Evolutionary conservation across 2,329 filamentous ascomycete species (phyloP).

Genomic region (Thielaviopsis ethacetica): DNA sequence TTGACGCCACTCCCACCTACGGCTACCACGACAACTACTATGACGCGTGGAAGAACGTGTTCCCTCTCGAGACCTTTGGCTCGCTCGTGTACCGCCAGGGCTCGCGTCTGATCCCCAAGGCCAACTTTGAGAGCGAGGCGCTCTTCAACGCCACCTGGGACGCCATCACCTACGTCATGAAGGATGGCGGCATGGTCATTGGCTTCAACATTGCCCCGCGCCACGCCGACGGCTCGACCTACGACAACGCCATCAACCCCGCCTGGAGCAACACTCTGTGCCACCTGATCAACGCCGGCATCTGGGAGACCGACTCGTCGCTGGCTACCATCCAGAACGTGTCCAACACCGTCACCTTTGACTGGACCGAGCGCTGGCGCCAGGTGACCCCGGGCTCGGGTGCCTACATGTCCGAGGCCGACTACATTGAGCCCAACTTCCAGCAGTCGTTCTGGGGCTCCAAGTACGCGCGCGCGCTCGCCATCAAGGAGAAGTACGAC

Average conservation of each 20-base stretch:
- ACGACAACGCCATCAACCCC: conserved; percentile 23
- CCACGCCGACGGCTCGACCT: conserved; percentile 17
- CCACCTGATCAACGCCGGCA: conserved; percentile 19
- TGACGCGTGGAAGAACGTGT: conserved; percentile 18
- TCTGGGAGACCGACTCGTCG: not conserved
- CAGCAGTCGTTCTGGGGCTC: conserved; percentile 29
- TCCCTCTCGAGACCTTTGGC: conserved; percentile 12
- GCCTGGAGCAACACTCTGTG: conserved; percentile 25
- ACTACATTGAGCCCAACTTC: conserved; percentile 30
- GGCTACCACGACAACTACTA: conserved; percentile 17
- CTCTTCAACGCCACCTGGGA: conserved; percentile 16
- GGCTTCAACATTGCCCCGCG: conserved; percentile 19
- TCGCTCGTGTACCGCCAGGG: conserved; percentile 13
- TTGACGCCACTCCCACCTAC: conserved; percentile 15
- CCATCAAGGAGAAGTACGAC: conserved; percentile 33
- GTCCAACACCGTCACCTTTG: conserved; percentile 14
- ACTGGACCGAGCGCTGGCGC: conserved; percentile 16
- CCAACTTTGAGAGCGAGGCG: conserved; percentile 16
- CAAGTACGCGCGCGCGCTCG: conserved; percentile 25
- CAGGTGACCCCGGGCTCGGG: conserved; percentile 25
- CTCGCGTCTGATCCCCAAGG: conserved; percentile 19
- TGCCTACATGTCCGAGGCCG: conserved; percentile 35
- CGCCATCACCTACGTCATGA: conserved; percentile 20
- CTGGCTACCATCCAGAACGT: conserved; percentile 8
- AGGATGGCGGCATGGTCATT: conserved; percentile 21